Evolutionary conservation across 2,329 filamentous ascomycete genomes (phyloP).

Genomic region (Colletotrichum echinochloae): DNA sequence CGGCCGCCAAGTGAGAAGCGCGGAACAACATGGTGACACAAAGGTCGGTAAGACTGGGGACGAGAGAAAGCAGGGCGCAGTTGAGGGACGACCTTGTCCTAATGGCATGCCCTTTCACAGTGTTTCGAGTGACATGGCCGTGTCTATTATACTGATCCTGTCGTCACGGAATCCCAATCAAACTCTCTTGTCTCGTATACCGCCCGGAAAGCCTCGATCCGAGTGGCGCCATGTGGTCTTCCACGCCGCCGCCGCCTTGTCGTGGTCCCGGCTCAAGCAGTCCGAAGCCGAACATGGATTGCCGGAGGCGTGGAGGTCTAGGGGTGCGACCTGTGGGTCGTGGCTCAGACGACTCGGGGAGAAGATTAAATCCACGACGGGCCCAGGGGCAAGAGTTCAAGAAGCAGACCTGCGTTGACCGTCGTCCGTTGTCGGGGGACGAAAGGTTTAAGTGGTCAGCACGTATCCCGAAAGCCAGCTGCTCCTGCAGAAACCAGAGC

Average conservation of each 20-base stretch:
- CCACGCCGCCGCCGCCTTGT: slow-evolving; percentile 21
- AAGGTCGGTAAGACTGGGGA: background rate
- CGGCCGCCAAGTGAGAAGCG: slow-evolving; percentile 14
- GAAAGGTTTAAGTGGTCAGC: slow-evolving; percentile 7
- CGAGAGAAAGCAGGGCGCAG: background rate
- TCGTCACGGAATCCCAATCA: background rate
- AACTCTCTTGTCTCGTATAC: slow-evolving; percentile 5
- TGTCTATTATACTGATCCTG: slow-evolving; percentile 14
- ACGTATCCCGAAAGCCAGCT: slow-evolving; percentile 12
- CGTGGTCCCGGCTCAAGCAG: background rate
- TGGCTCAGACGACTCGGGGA: slow-evolving; percentile 19
- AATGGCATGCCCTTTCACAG: background rate
- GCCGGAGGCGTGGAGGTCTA: background rate
- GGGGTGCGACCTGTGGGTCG: slow-evolving; percentile 5
- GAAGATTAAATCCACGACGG: background rate
- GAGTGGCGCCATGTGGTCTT: slow-evolving; percentile 10
- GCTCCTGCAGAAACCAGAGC: slow-evolving; percentile 1
- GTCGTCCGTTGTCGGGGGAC: background rate
- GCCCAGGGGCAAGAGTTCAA: background rate
- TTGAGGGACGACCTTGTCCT: slow-evolving; percentile 3
- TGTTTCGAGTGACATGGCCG: background rate
- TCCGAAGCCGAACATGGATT: slow-evolving; percentile 10
- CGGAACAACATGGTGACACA: slow-evolving; percentile 17
- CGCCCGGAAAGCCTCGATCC: slow-evolving; percentile 1
- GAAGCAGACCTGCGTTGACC: background rate